Evolutionary conservation across 139 green algal species (phyloP).

Genomic region (Mychonastes homosphaera): DNA sequence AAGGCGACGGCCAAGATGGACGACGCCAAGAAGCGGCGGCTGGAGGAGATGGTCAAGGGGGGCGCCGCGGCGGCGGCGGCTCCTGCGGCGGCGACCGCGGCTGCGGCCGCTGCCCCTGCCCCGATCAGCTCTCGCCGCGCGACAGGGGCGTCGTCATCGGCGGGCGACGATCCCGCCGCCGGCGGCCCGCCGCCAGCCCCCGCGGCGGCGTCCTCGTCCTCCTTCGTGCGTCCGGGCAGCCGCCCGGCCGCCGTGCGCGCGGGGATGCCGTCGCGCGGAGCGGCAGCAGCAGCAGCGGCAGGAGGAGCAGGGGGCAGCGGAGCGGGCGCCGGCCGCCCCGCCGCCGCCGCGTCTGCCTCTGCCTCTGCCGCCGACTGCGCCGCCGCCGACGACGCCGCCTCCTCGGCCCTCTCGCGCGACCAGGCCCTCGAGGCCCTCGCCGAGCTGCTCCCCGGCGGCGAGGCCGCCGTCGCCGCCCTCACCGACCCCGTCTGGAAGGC

Average conservation of each 20-base stretch:
- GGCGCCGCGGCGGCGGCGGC: constrained; percentile 1
- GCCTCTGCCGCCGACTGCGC: constrained; percentile 10
- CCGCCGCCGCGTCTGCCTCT: not conserved
- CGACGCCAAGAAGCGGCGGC: constrained; percentile 59
- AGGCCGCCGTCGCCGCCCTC: constrained; percentile 43
- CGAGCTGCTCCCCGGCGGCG: constrained; percentile 47
- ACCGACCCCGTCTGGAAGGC: constrained; percentile 75
- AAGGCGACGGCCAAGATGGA: constrained; percentile 57
- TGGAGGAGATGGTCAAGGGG: constrained; percentile 53
- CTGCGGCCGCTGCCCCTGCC: not conserved
- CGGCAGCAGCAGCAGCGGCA: constrained; percentile 3
- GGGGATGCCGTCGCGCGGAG: not conserved
- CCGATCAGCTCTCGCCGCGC: not conserved
- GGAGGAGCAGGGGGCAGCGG: not conserved
- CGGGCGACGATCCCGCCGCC: not conserved
- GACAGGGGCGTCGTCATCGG: not conserved
- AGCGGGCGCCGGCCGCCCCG: not conserved
- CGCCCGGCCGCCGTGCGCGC: not conserved
- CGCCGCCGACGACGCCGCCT: constrained; percentile 29
- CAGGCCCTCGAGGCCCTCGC: constrained; percentile 38
- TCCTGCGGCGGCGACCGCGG: not conserved
- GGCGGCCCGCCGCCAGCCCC: not conserved
- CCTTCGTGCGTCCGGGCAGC: not conserved
- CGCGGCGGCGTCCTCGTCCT: not conserved
- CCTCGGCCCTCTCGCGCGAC: constrained; percentile 29